phyloP scores from a whole-genome alignment of 257 asterid genomes.

The Linderniella brevidens region DNA sequence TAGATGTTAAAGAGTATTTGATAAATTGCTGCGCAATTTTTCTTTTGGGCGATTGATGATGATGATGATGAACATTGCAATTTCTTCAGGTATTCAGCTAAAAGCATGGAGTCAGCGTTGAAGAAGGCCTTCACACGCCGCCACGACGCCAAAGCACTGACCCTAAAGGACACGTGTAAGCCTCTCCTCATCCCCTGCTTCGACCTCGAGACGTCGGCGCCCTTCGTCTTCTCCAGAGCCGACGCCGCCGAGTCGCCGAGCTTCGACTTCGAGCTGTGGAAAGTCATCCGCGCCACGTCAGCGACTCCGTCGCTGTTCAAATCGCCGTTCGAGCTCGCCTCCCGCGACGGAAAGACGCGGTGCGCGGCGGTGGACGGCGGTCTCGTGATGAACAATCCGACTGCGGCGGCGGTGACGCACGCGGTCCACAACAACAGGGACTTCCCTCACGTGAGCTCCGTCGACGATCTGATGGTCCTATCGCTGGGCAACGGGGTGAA shows the following conservation, averaged over 20 bases:
- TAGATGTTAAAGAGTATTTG: no score
- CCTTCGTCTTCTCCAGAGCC: conserved; percentile 92
- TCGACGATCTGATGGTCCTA: conserved; percentile 67
- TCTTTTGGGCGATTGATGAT: no score
- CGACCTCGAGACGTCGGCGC: conserved; percentile 69
- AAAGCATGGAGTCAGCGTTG: conserved; percentile 50
- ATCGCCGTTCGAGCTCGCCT: conserved; percentile 43
- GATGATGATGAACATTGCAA: conserved; percentile 15
- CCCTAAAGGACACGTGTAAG: conserved; percentile 70
- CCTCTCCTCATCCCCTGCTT: conserved; percentile 80
- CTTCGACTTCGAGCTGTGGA: conserved; percentile 83
- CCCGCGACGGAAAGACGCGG: conserved; percentile 61
- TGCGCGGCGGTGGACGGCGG: conserved; percentile 92
- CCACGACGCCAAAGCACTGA: conserved; percentile 40
- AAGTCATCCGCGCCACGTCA: conserved; percentile 86
- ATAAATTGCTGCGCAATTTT: no score
- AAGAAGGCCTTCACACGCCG: conserved; percentile 39
- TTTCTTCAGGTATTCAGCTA: conserved; percentile 30
- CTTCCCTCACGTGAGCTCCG: conserved; percentile 68
- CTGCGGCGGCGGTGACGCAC: conserved; percentile 95
- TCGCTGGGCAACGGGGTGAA: conserved; percentile 68
- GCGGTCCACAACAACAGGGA: conserved; percentile 86
- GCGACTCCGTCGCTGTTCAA: conserved; percentile 74
- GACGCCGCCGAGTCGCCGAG: conserved; percentile 76
- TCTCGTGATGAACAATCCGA: conserved; percentile 87